A percentile compares a stretch with the other conserved stretches of the same genome.
Conservation (phyloP, 1,284 basidiomycete species). For the Tausonia pullulans region DNA sequence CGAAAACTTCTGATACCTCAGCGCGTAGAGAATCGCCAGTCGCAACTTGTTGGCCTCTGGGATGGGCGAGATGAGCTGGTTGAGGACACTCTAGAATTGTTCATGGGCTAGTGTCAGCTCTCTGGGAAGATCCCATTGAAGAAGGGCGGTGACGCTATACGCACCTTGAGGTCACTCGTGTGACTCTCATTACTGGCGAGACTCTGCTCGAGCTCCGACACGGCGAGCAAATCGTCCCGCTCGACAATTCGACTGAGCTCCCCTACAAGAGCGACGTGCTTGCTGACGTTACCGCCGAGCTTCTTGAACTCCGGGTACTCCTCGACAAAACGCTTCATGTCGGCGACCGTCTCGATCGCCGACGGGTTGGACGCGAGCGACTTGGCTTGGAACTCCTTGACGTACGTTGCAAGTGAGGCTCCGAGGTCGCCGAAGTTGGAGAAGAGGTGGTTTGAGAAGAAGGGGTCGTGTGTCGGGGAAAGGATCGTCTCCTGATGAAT, state of each 20-base stretch:
- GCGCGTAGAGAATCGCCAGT: constrained; percentile 84
- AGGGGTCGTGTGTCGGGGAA: constrained; percentile 81
- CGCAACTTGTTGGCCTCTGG: constrained; percentile 75
- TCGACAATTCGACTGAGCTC: constrained; percentile 87
- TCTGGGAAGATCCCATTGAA: neutral
- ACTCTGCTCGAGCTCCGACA: constrained; percentile 93
- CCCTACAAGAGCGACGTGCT: constrained; percentile 93
- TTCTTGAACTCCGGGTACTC: constrained; percentile 97
- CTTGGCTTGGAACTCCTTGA: constrained; percentile 82
- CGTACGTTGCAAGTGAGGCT: constrained; percentile 82
- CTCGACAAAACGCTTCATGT: constrained; percentile 97
- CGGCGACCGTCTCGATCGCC: constrained; percentile 86
- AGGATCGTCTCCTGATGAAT: constrained; percentile 78
- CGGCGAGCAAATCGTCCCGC: constrained; percentile 69
- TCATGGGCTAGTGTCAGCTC: neutral
- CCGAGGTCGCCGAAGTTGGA: constrained; percentile 97
- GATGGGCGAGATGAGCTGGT: constrained; percentile 52
- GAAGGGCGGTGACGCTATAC: constrained; percentile 18
- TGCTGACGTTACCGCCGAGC: constrained; percentile 93
- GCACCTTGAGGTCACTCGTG: constrained; percentile 66
- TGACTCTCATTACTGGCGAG: constrained; percentile 81
- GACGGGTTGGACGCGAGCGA: constrained; percentile 56
- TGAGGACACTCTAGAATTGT: constrained; percentile 56
- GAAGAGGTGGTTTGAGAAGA: constrained; percentile 84
- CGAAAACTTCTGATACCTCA: constrained; percentile 89